A percentile compares a stretch with the other conserved stretches of the same genome.
phyloP scores from a whole-genome alignment of 2,329 filamentous ascomycete genomes.

The Pestalotiopsis sp. region DNA sequence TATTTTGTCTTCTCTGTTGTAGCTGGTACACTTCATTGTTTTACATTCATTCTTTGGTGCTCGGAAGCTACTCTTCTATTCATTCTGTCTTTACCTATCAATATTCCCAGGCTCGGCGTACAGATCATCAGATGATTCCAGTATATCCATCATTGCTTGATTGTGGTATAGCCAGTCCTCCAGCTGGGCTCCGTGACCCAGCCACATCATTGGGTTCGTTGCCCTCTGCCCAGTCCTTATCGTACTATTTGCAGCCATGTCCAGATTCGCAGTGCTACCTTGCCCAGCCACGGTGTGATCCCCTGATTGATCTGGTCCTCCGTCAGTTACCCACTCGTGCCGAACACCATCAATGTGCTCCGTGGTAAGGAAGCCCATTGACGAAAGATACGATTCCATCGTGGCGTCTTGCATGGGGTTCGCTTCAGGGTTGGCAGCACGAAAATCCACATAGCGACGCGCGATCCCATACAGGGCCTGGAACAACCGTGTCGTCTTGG shows the following conservation, averaged over 20 bases:
- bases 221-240: constrained; percentile 44
- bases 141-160: constrained; percentile 64
- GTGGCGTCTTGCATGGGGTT: neutral
- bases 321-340: neutral
- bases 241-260: constrained; percentile 27
- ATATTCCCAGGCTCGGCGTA: neutral
- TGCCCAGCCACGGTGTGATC: neutral
- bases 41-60: no score
- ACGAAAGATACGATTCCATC: neutral
- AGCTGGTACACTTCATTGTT: no score
- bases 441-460: constrained; percentile 57
- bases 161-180: constrained; percentile 70
- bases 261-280: neutral
- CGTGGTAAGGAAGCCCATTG: neutral
- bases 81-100: neutral
- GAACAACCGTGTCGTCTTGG: constrained; percentile 64
- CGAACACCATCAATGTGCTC: neutral
- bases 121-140: constrained; percentile 45
- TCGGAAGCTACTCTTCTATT: no score
- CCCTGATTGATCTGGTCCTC: neutral
- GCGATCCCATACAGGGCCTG: constrained; percentile 65
- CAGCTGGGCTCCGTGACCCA: constrained; percentile 46
- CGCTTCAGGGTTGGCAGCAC: constrained; percentile 46
- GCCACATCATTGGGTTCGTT: constrained; percentile 24
- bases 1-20: no score